A percentile compares a stretch with the other conserved stretches of the same genome.
Evolutionary conservation across 75 land plant genomes (phyloP).

Genomic region (Gnetum montanum): DNA sequence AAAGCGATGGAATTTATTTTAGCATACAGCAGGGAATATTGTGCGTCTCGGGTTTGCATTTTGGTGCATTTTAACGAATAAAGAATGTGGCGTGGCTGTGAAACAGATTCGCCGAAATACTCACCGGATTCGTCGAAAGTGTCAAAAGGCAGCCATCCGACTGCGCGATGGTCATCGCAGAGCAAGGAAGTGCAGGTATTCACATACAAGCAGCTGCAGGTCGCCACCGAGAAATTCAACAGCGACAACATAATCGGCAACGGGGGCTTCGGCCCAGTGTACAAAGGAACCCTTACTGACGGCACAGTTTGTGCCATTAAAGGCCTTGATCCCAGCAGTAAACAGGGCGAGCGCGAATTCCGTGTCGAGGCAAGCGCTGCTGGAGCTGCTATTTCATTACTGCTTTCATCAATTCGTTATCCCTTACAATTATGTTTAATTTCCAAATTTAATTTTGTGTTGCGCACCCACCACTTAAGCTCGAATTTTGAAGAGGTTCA

Average conservation of each 20-base stretch:
- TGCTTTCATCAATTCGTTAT: neutral
- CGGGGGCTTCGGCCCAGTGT: constrained; percentile 75
- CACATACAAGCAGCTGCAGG: constrained; percentile 65
- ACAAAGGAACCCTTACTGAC: constrained; percentile 49
- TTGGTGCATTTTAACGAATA: no score
- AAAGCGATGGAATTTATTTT: no score
- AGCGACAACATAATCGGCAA: constrained; percentile 61
- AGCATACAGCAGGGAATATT: no score
- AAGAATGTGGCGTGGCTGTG: no score
- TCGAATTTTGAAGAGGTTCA: neutral
- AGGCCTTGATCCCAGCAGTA: constrained; percentile 59
- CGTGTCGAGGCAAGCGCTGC: constrained; percentile 49
- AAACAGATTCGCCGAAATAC: no score
- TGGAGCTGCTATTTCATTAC: neutral
- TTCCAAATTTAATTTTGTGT: neutral
- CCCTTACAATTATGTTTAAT: neutral
- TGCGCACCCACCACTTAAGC: neutral
- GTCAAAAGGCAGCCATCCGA: no score
- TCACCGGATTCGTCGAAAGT: no score
- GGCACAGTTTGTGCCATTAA: constrained; percentile 65
- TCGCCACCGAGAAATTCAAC: constrained; percentile 61
- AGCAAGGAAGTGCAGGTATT: constrained; percentile 54
- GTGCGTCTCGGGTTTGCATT: no score
- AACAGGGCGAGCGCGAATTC: constrained; percentile 82
- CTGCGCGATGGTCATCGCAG: no score